phyloP scores from a whole-genome alignment of 2,329 filamentous ascomycete genomes.

The Ciborinia camelliae region DNA sequence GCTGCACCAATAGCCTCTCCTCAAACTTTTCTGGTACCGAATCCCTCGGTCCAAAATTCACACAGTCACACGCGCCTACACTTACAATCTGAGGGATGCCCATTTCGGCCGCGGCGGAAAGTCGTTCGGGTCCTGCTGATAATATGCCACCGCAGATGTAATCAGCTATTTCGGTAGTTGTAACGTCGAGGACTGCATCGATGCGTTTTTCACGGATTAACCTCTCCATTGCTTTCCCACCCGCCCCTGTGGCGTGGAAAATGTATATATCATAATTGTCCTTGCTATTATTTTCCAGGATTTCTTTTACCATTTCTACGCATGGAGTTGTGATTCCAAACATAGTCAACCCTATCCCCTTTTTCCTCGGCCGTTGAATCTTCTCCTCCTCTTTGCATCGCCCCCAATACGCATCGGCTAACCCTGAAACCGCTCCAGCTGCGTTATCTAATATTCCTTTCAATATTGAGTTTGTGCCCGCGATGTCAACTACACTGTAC shows the following conservation, averaged over 20 bases:
- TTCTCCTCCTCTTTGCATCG: conserved; percentile 1
- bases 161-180: conserved; percentile 67
- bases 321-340: conserved; percentile 70
- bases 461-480: conserved; percentile 60
- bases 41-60: conserved; percentile 50
- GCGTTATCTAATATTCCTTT: conserved; percentile 59
- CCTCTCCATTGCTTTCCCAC: conserved; percentile 66
- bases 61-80: conserved; percentile 46
- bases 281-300: conserved; percentile 41
- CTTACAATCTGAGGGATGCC: conserved; percentile 57
- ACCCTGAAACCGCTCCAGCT: conserved; percentile 50
- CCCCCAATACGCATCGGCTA: conserved; percentile 54
- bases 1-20: conserved; percentile 53
- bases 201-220: conserved; percentile 55
- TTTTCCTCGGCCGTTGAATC: conserved; percentile 36
- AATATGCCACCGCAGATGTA: conserved; percentile 60
- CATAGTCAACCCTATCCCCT: conserved; percentile 64
- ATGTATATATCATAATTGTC: conserved; percentile 56
- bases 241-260: conserved; percentile 68
- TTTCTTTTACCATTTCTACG: conserved; percentile 52
- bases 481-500: conserved; percentile 69
- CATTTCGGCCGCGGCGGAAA: conserved; percentile 54
- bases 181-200: conserved; percentile 67
- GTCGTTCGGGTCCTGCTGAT: conserved; percentile 53
- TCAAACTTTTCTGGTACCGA: conserved; percentile 55